A percentile compares a stretch with the other conserved stretches of the same genome.
Evolutionary conservation across 2,329 filamentous ascomycete genomes (phyloP).

Genomic region (Xylariaceae sp.): DNA sequence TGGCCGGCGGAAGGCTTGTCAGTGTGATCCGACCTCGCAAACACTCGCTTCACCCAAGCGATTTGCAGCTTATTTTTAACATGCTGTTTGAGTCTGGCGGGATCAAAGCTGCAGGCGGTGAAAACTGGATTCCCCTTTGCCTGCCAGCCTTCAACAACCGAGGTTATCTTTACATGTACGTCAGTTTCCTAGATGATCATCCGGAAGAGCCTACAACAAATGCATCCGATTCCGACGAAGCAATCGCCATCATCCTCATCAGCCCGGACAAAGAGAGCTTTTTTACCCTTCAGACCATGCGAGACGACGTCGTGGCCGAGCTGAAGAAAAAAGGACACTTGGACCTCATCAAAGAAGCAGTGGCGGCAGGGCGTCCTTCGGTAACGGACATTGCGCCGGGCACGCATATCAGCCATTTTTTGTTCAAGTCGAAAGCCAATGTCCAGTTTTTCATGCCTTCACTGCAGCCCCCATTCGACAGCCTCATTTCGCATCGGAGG

Average conservation of each 20-base stretch:
- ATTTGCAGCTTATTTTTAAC: conserved; percentile 95
- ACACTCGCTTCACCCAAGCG: conserved; percentile 90
- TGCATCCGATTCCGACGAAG: conserved; percentile 63
- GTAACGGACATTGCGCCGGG: conserved; percentile 73
- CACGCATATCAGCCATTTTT: conserved; percentile 78
- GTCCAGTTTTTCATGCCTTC: conserved; percentile 95
- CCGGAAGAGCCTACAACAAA: conserved; percentile 39
- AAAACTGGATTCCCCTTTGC: conserved; percentile 96
- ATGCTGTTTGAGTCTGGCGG: conserved; percentile 97
- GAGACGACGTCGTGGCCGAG: conserved; percentile 58
- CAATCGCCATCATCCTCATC: conserved; percentile 89
- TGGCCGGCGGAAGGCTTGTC: conserved; percentile 86
- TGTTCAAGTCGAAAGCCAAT: conserved; percentile 91
- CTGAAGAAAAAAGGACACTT: conserved; percentile 72
- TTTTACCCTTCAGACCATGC: conserved; percentile 75
- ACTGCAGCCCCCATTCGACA: conserved; percentile 61
- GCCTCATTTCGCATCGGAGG: conserved; percentile 56
- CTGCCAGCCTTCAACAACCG: conserved; percentile 95
- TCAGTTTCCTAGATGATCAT: conserved; percentile 77
- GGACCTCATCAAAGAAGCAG: conserved; percentile 65
- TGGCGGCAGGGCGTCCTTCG: conserved; percentile 63
- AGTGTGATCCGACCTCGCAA: conserved; percentile 92
- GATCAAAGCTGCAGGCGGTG: conserved; percentile 82
- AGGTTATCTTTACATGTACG: conserved; percentile 98
- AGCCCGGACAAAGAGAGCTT: conserved; percentile 91